These are phyloP conservation scores for Acanthamoeba triangularis DNA, from an alignment of 208 protist species.

Conservation along the genomic window DNA sequence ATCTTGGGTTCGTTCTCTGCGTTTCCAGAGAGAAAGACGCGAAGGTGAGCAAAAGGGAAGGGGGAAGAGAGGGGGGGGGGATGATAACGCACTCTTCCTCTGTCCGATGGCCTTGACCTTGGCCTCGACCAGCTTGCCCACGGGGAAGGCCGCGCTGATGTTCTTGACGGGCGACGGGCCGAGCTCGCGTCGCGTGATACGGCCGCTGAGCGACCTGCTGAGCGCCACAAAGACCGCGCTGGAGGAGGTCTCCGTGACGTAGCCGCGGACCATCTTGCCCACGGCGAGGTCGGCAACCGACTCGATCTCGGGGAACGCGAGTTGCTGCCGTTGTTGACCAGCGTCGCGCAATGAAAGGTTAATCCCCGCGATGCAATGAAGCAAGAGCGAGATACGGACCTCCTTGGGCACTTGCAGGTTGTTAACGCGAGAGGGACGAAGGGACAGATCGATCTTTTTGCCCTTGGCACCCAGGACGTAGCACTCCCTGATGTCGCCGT, in stretches of 20 bases:
- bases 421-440: slow-evolving; percentile 71
- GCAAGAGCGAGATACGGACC: not conserved
- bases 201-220: not conserved
- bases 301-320: slow-evolving; percentile 69
- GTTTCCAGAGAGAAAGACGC: not conserved
- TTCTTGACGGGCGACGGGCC: not conserved
- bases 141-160: slow-evolving; percentile 1
- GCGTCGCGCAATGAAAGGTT: not conserved
- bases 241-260: not conserved
- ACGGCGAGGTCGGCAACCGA: not conserved
- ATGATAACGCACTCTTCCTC: not conserved
- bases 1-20: not conserved
- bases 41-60: not conserved
- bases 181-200: not conserved
- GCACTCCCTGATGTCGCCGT: slow-evolving; percentile 54
- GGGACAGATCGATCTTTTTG: slow-evolving; percentile 67
- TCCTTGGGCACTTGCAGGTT: slow-evolving; percentile 63
- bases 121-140: slow-evolving; percentile 50
- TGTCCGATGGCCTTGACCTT: slow-evolving; percentile 14
- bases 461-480: slow-evolving; percentile 38
- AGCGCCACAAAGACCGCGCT: slow-evolving; percentile 36
- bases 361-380: too few relatives aligned
- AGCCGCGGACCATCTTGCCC: slow-evolving; percentile 62
- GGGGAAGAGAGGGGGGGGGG: not conserved
- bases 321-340: not conserved